Evolutionary conservation across 148 eudicot species (phyloP), one percentile per base, ranked within the genome.

Genomic region (Cornus suecica): DNA sequence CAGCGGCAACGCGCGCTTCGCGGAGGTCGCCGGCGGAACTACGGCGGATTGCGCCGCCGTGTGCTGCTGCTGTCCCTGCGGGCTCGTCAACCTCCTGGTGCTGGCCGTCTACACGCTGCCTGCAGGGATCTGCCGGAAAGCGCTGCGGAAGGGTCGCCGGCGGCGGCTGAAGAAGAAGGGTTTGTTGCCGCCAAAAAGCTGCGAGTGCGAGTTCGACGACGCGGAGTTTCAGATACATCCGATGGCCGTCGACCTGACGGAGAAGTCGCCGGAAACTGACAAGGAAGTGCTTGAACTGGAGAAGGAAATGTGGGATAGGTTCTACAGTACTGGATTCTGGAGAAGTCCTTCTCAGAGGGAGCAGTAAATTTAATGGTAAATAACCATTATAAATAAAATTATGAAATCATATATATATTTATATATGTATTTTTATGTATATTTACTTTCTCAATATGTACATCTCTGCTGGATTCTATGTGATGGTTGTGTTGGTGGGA

Each of bases 231-330:
- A 73, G 8, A 68, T 72, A 34, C 81, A 72, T 23, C 78, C 79
- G 1, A 24, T 76, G 32, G 22, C 75, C 0, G 58, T 42, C 58
- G 80, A 58, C 27, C 25, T 72, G 61, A 11, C 24, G 24, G 75
- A 37, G 64, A n/a, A 52, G n/a, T 7, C 42, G 70, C 66, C 67
- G 22, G 71, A 73, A 4, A 31, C 68, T 32, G 76, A 76, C 8
- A 24, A 75, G 2, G 94, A 88, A 14, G 71, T 84, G 30, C 30
- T 79, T 22, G 78, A 80, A 56, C 64, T 92, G 37, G 97, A 92
- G 81, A 84, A 82, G 83, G 93, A 89, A n/a, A 89, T 90, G 93
- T 89, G 90, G 90, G 85, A 86, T 0, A 82, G 66, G 80, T 92
- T 92, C 61, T 82, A 85, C 67, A 32, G 84, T 7, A 75, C 88